These are phyloP conservation scores for Coemansia sp. DNA, from an alignment of 192 early-diverging fungal genomes.

Conservation along the genomic window DNA sequence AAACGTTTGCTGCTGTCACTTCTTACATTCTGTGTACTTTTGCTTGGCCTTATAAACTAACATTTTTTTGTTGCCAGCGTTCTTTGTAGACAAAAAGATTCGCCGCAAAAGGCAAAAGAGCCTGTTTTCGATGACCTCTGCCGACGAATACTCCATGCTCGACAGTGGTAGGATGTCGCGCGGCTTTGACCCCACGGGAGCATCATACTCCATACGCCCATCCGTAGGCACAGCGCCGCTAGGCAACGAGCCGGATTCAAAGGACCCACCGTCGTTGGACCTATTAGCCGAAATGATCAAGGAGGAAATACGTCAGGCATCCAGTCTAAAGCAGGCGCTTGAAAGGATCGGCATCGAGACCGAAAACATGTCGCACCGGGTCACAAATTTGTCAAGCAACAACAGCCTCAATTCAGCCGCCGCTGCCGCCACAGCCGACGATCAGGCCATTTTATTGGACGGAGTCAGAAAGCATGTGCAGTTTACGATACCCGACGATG, in stretches of 20 bases:
- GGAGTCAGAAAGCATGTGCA: slow-evolving; percentile 31
- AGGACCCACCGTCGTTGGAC: slow-evolving; percentile 44
- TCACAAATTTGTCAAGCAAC: slow-evolving; percentile 21
- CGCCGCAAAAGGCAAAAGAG: slow-evolving; percentile 52
- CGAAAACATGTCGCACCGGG: slow-evolving; percentile 31
- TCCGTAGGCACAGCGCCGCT: slow-evolving; percentile 5
- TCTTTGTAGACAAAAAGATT: slow-evolving; percentile 42
- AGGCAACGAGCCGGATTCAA: slow-evolving; percentile 9
- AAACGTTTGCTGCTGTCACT: too few relatives aligned
- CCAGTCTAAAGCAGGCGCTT: slow-evolving; percentile 48
- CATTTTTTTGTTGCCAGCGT: background rate
- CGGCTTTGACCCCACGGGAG: slow-evolving; percentile 32
- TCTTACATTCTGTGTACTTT: background rate
- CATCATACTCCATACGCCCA: slow-evolving; percentile 7
- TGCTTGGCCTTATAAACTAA: background rate
- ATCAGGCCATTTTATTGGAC: too few relatives aligned
- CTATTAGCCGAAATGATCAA: slow-evolving; percentile 56
- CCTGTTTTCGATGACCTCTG: slow-evolving; percentile 54
- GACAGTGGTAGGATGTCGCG: slow-evolving; percentile 33
- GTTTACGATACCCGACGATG: slow-evolving; percentile 52
- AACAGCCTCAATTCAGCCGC: background rate
- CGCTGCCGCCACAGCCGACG: too few relatives aligned
- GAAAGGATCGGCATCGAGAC: slow-evolving; percentile 42
- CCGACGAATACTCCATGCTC: slow-evolving; percentile 45
- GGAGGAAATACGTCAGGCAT: slow-evolving; percentile 57